Evolutionary conservation across 106 monocot genomes (phyloP).

Genomic region (Platanthera guangdongensis): DNA sequence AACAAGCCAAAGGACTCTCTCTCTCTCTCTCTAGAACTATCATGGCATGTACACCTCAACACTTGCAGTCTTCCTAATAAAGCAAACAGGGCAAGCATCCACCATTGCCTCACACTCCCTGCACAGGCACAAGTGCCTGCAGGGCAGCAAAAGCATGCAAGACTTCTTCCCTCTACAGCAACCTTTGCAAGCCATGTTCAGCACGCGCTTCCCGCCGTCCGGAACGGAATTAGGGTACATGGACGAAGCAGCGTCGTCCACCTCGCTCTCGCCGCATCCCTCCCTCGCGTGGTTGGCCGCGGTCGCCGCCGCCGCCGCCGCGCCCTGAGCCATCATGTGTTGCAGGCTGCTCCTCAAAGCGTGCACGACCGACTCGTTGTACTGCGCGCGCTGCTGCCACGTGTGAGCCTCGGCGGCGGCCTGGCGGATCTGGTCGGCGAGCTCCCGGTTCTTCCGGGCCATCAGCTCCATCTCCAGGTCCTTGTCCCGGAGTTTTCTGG

Average conservation of each 20-base stretch:
- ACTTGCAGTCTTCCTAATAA: conserved; percentile 22
- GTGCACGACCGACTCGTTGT: conserved; percentile 57
- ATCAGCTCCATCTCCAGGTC: conserved; percentile 52
- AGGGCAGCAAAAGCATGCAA: conserved; percentile 48
- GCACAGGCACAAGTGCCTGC: conserved; percentile 73
- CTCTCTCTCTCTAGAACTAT: not conserved
- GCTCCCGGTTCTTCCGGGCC: conserved; percentile 47
- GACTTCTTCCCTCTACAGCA: conserved; percentile 50
- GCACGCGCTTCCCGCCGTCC: not conserved
- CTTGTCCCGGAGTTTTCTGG: conserved; percentile 36
- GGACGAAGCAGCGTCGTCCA: conserved; percentile 32
- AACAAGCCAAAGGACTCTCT: not conserved
- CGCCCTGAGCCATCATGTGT: conserved; percentile 40
- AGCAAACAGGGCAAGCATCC: conserved; percentile 54
- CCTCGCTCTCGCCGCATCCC: conserved; percentile 49
- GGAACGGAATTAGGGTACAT: conserved; percentile 1
- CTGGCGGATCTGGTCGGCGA: conserved; percentile 42
- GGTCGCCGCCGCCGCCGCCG: conserved; percentile 10
- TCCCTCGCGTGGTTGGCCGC: conserved; percentile 25
- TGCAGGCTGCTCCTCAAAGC: conserved; percentile 41
- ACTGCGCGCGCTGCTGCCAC: conserved; percentile 48
- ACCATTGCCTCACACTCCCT: conserved; percentile 35
- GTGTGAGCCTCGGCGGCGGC: conserved; percentile 40
- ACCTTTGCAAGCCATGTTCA: conserved; percentile 25
- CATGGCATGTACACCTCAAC: conserved; percentile 42